Base-by-base conservation (phyloP, 1,284 basidiomycete species). In the Fomes fomentarius region DNA sequence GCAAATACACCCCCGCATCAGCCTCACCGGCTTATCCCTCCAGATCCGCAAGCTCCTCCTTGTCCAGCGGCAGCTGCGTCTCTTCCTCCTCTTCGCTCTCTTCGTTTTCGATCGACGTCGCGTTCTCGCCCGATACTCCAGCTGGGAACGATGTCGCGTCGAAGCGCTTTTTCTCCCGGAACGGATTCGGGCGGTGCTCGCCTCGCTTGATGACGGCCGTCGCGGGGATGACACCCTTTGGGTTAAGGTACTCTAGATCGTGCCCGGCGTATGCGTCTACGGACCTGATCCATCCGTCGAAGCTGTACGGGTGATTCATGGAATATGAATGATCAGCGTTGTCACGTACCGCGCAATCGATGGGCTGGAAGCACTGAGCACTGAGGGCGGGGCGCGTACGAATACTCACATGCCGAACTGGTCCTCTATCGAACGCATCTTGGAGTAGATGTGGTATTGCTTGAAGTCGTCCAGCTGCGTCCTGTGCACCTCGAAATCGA, bases 401-500 rank as follows among this genome's bases (percentile, higher is more conserved):
- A n/a, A n/a, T n/a, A 43, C 92, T 63, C 65, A 95, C 92, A 94
- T 76, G 56, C 87, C 87, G 60, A 84, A 79, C 33, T 82, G 82
- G 55, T 93, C 86, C 73, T 99, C 96, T 31, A 92, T 87, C 56
- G 80, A 75, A 47, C 93, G 82, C 85, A 97, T 90, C 56, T 84
- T 83, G 60, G 87, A 79, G 67, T 96, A 96, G 42, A 97, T 95
- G 63, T 84, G 82, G 65, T 82, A 79, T 63, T 90, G 78, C 74
- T 96, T 96, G 78, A 98, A 97, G 19, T 72, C 76, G 47, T 89
- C 79, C 55, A 96, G 93, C 55, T 76, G 69, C 17, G 84, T 81
- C 24, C 74, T 73, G 67, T 91, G 81, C 40, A 74, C 66, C 51
- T 84, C 83, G 67, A 93, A 95, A 65, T 91, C 83, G 62, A 96